Base-by-base conservation (phyloP, 2,329 filamentous ascomycete genomes). In the Colletotrichum melonis region DNA sequence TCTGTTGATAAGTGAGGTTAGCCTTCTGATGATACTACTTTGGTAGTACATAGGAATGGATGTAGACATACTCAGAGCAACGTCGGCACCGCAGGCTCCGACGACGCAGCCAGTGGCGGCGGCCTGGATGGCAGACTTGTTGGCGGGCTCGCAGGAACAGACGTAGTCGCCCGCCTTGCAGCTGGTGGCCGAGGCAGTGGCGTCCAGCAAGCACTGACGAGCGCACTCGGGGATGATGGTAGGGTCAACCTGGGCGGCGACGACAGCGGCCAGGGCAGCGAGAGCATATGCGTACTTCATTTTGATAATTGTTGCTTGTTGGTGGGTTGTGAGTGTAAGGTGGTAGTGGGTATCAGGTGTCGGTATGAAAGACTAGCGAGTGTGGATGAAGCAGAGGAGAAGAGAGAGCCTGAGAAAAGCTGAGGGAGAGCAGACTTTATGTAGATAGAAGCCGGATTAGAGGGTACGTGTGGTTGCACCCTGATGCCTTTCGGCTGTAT, bases 71-170 rank as follows among this genome's bases (percentile, higher is more conserved):
- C 84, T 78, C 64, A 85, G 32, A 77, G 84, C 82, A 71, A 78
- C 77, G 42, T 83, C 81, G 55, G 78, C 55, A 72, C 83, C 82
- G 75, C 84, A 85, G 67, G 78, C 75, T 3, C 74, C 58, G 69
- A 85, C 73, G 68, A 85, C 81, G 73, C 83, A 85, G 69, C 56
- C 14, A 59, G 80, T 83, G 75, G 81, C 82, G 42, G 67, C 75
- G 52, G 71, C 65, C 74, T 80, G 79, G 78, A 85, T 72, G 16
- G 73, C 65, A 42, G 75, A 72, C 76, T 84, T 80, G 80, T 79
- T 78, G 69, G 78, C 73, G 77, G 82, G 80, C 76, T 82, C 74
- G 72, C 84, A 85, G 55, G 76, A 63, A 71, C 77, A 78, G 38
- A 63, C 32, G 70, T 78, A 77, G 78, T 85, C 84, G 69, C 76